A percentile compares a stretch with the other conserved stretches of the same genome.
Evolutionary conservation across 257 asterid species (phyloP).

Genomic region (Nicotiana knightiana): DNA sequence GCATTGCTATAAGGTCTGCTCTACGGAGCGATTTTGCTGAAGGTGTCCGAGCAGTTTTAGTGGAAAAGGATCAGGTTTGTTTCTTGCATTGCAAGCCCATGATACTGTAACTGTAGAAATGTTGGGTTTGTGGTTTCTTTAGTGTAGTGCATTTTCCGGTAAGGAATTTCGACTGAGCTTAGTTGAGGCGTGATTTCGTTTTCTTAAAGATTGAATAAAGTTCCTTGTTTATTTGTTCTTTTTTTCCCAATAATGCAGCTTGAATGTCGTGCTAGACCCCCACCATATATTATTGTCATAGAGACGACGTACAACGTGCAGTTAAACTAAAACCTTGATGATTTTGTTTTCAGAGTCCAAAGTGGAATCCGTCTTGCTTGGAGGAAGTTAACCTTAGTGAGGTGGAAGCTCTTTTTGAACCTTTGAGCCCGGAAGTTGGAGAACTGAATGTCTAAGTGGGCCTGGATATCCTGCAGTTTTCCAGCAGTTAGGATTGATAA

Average conservation of each 20-base stretch:
- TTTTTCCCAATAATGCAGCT: not conserved
- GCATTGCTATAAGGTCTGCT: constrained; percentile 73
- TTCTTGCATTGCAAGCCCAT: constrained; percentile 2
- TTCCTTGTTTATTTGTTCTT: not conserved
- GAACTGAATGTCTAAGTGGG: constrained; percentile 55
- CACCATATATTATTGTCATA: not conserved
- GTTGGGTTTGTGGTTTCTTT: not conserved
- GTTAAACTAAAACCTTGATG: not conserved
- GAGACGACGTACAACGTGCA: not conserved
- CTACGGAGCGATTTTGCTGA: constrained; percentile 78
- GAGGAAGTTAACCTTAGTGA: constrained; percentile 56
- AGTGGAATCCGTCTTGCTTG: constrained; percentile 78
- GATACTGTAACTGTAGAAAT: not conserved
- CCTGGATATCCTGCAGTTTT: not conserved
- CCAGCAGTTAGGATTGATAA: not conserved
- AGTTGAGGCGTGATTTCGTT: not conserved
- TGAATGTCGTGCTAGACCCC: not conserved
- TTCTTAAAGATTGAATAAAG: not conserved
- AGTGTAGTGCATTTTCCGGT: not conserved
- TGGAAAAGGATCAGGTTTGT: constrained; percentile 93
- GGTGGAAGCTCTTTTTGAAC: constrained; percentile 70
- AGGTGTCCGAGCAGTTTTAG: constrained; percentile 96
- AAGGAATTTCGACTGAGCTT: not conserved
- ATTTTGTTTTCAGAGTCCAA: constrained; percentile 59
- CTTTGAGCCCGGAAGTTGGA: constrained; percentile 40